phyloP scores from a whole-genome alignment of 2,329 filamentous ascomycete species.

The Claviceps lovelessii region DNA sequence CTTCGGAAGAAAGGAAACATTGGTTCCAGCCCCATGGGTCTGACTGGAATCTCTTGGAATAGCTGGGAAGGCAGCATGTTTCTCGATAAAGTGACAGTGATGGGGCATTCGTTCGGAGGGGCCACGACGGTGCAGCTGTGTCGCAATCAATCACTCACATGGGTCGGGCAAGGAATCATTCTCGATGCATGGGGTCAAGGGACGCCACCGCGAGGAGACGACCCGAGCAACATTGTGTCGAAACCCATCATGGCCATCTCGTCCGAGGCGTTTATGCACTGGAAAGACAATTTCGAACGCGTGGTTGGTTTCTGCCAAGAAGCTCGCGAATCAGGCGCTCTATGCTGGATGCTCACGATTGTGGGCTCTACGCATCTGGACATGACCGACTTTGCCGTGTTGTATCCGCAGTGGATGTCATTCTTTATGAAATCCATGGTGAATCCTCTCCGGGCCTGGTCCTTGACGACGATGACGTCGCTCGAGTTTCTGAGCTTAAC shows the following conservation, averaged over 20 bases:
- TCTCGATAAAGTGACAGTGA: slow-evolving; percentile 41
- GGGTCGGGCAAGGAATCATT: slow-evolving; percentile 48
- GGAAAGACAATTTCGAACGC: slow-evolving; percentile 47
- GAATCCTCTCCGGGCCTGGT: slow-evolving; percentile 46
- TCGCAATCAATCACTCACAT: slow-evolving; percentile 36
- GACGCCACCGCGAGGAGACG: slow-evolving; percentile 29
- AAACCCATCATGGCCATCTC: slow-evolving; percentile 49
- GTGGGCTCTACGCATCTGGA: slow-evolving; percentile 50
- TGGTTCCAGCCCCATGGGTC: slow-evolving; percentile 43
- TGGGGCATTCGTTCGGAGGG: slow-evolving; percentile 54
- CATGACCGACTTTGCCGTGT: slow-evolving; percentile 50
- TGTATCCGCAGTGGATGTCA: slow-evolving; percentile 46
- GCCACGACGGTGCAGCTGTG: slow-evolving; percentile 49
- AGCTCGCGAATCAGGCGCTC: slow-evolving; percentile 29
- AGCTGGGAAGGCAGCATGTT: slow-evolving; percentile 43
- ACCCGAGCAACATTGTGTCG: slow-evolving; percentile 28
- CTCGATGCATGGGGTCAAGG: slow-evolving; percentile 50
- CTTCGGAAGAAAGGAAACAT: slow-evolving; percentile 42
- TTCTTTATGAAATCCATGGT: slow-evolving; percentile 47
- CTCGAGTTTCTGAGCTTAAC: slow-evolving; percentile 47
- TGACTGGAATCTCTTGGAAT: slow-evolving; percentile 40
- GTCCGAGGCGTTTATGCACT: slow-evolving; percentile 57
- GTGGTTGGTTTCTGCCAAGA: slow-evolving; percentile 43
- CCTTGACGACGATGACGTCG: slow-evolving; percentile 47
- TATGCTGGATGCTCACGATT: slow-evolving; percentile 37